phyloP scores from a whole-genome alignment of 257 asterid genomes.

The Solanum clarkiae region DNA sequence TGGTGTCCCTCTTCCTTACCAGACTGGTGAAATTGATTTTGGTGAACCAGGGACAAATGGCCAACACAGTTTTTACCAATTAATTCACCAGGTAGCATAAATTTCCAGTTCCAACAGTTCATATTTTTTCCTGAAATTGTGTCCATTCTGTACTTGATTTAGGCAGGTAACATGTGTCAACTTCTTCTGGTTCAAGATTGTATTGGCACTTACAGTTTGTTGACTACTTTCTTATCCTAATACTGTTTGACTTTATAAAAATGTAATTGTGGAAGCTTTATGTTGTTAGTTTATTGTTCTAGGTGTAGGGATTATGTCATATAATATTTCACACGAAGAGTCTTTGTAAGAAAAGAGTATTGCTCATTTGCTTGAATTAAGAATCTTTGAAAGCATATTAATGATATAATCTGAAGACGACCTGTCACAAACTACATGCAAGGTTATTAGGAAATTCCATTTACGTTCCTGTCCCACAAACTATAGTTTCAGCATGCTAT shows the following conservation, averaged over 20 bases:
- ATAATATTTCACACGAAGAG: neutral
- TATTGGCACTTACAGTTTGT: neutral
- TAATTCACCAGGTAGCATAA: conserved; percentile 86
- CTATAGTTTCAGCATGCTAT: neutral
- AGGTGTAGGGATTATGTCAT: neutral
- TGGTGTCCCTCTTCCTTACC: conserved; percentile 88
- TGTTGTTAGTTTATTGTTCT: neutral
- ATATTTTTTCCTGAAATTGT: neutral
- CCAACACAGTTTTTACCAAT: conserved; percentile 98
- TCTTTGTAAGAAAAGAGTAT: neutral
- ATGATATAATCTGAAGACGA: neutral
- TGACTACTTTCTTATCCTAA: neutral
- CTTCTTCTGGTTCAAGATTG: neutral
- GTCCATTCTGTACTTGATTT: neutral
- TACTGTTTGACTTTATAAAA: neutral
- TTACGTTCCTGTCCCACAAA: neutral
- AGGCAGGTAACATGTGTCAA: neutral
- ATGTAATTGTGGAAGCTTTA: neutral
- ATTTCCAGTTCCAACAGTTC: neutral
- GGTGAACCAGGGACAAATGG: conserved; percentile 99
- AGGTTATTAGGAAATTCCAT: neutral
- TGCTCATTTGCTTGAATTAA: neutral
- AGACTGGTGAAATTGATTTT: conserved; percentile 97
- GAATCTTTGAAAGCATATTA: neutral
- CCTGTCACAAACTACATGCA: neutral